These are phyloP conservation scores for Coemansia sp. DNA, from an alignment of 192 early-diverging fungal species.

Conservation along the genomic window DNA sequence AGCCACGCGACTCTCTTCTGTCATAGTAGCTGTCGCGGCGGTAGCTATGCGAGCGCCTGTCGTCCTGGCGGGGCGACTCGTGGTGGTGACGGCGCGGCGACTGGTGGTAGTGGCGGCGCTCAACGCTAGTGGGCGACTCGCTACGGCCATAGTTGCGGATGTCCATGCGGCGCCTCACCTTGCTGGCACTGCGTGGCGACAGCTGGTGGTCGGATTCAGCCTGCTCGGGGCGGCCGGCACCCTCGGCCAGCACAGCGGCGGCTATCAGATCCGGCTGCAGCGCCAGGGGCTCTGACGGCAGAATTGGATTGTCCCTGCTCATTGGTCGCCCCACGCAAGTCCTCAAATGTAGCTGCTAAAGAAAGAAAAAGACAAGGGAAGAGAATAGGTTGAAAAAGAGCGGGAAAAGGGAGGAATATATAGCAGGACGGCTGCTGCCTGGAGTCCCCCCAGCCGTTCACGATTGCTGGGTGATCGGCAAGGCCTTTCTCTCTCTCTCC, in stretches of 20 bases:
- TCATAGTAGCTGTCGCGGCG: background rate
- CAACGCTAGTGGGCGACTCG: conserved; percentile 12
- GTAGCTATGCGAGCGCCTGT: conserved; percentile 21
- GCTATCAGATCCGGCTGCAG: conserved; percentile 33
- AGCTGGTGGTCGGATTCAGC: background rate
- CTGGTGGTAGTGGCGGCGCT: background rate
- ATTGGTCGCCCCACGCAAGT: conserved; percentile 3
- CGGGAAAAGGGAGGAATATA: background rate
- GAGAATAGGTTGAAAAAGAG: background rate
- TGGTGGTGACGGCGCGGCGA: background rate
- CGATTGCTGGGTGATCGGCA: background rate
- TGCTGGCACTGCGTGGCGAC: conserved; percentile 25
- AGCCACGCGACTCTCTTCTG: no score
- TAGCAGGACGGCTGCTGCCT: background rate
- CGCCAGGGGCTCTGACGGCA: conserved; percentile 42
- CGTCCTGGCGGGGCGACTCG: background rate
- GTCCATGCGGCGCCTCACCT: conserved; percentile 27
- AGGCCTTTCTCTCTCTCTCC: background rate
- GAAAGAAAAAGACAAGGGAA: conserved; percentile 1
- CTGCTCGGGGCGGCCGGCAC: background rate
- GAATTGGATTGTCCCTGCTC: conserved; percentile 41
- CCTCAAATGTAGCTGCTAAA: background rate
- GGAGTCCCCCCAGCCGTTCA: background rate
- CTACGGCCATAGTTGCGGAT: conserved; percentile 33
- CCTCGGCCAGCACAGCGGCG: conserved; percentile 18